Evolutionary conservation across 345 rosid species (phyloP), one percentile per base, ranked within the genome.

Genomic region (Zanthoxylum bungeanum): DNA sequence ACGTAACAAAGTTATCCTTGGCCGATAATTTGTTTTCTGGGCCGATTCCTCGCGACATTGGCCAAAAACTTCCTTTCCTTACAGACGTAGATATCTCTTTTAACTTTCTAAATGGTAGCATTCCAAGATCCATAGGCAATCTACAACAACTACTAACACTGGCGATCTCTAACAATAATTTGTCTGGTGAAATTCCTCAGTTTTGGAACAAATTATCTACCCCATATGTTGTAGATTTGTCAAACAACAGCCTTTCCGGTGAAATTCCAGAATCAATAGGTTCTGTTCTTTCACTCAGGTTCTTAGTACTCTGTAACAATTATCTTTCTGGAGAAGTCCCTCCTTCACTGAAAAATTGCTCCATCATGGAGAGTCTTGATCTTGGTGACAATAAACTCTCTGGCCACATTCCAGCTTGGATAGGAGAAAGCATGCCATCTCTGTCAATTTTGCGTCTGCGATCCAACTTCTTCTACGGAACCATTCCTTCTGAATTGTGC

Each of bases 251-350:
- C 14, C 36, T 77, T 8, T 60, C 69, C 4, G 77, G 80, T 27
- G 1, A 14, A 8, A 73, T 77, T 4, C 77, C 80, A 4, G 27
- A 30, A 37, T 72, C 77, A 39, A 21, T 77, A 9, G 73, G 76
- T 39, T 36, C 44, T 39, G 58, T 60, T 30, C 27, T 39, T 40
- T 16, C 22, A 1, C 50, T 77, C 22, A 12, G 7, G 3, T 39
- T 53, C 27, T 64, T 77, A 28, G 31, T 19, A 5, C 52, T 72
- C 10, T 6, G 49, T 2, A 52, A 24, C 50, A 79, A 79, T 47
- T 42, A 46, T 51, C 64, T 79, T 17, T 71, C 75, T 8, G 77
- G 80, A 1, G 68, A 36, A 51, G 39, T 79, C 37, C 77, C 79
- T 7, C 33, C 25, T 0, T 49, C 55, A 36, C 4, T 64, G 53